phyloP scores from a whole-genome alignment of 2,329 filamentous ascomycete genomes.

The Neonectria coccinea region DNA sequence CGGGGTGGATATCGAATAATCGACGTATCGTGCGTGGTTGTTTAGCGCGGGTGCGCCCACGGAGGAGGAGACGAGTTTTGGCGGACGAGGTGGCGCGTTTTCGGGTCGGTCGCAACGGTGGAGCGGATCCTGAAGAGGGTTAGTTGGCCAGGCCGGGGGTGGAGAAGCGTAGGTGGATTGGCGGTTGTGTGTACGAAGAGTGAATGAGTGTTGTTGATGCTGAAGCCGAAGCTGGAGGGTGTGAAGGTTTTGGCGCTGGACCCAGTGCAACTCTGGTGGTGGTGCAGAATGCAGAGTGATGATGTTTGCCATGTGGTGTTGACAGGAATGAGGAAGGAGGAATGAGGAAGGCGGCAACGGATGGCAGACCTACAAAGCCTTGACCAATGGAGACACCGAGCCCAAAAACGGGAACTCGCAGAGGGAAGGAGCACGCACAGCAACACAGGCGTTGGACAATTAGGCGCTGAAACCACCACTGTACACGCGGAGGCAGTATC shows the following conservation, averaged over 20 bases:
- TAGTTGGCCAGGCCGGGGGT: background rate
- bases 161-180: no score
- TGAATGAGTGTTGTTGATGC: no score
- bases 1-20: background rate
- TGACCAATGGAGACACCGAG: slow-evolving; percentile 1
- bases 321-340: background rate
- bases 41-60: slow-evolving; percentile 16
- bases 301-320: slow-evolving; percentile 4
- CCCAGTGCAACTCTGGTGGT: background rate
- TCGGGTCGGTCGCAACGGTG: slow-evolving; percentile 26
- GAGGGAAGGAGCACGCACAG: background rate
- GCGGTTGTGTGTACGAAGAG: background rate
- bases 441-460: background rate
- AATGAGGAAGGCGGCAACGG: slow-evolving; percentile 19
- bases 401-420: slow-evolving; percentile 6
- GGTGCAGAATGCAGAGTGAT: slow-evolving; percentile 11
- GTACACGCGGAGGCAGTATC: background rate
- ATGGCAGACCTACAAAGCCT: background rate
- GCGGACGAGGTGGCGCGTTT: slow-evolving; percentile 22
- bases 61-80: background rate
- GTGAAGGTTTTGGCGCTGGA: background rate
- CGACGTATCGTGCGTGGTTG: background rate
- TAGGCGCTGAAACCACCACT: background rate
- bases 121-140: slow-evolving; percentile 24
- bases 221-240: background rate